Percentiles rank a stretch among this genome's conserved stretches.
phyloP scores from a whole-genome alignment of 1,284 basidiomycete species.

The Cutaneotrichosporon sp. region DNA sequence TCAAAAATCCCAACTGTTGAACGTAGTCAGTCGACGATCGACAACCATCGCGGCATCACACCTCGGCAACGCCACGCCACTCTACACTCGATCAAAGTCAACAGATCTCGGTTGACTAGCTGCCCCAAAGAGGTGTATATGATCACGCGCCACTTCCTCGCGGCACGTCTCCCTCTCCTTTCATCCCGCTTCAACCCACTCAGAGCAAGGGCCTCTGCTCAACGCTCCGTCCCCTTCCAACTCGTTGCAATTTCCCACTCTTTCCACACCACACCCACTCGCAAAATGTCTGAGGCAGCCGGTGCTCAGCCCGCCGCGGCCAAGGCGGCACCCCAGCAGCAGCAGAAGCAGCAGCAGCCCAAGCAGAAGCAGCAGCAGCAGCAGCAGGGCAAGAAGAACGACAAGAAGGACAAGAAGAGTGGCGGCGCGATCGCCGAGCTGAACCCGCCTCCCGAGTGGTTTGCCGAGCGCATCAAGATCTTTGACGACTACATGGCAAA shows the following conservation, averaged over 20 bases:
- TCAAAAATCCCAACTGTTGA: slow-evolving; percentile 7
- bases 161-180: slow-evolving; percentile 9
- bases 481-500: slow-evolving; percentile 87
- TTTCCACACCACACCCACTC: slow-evolving; percentile 13
- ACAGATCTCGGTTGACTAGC: slow-evolving; percentile 16
- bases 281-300: slow-evolving; percentile 16
- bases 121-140: slow-evolving; percentile 19
- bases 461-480: slow-evolving; percentile 84
- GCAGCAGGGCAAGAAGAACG: slow-evolving; percentile 49
- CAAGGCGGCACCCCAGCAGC: slow-evolving; percentile 9
- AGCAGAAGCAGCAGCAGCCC: slow-evolving; percentile 6
- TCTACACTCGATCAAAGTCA: background rate
- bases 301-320: slow-evolving; percentile 18
- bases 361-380: slow-evolving; percentile 11
- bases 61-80: slow-evolving; percentile 4
- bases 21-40: background rate
- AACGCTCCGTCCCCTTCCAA: slow-evolving; percentile 5
- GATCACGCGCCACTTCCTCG: slow-evolving; percentile 12
- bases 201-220: slow-evolving; percentile 3
- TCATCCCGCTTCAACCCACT: background rate
- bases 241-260: slow-evolving; percentile 11
- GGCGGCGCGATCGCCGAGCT: slow-evolving; percentile 57
- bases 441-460: slow-evolving; percentile 78
- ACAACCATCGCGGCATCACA: slow-evolving; percentile 1
- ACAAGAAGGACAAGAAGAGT: slow-evolving; percentile 33